Percentiles rank a stretch among this genome's conserved stretches.
Conservation (phyloP, 108 stramenopile genomes). For the Pseudonitzschia multistriata region DNA sequence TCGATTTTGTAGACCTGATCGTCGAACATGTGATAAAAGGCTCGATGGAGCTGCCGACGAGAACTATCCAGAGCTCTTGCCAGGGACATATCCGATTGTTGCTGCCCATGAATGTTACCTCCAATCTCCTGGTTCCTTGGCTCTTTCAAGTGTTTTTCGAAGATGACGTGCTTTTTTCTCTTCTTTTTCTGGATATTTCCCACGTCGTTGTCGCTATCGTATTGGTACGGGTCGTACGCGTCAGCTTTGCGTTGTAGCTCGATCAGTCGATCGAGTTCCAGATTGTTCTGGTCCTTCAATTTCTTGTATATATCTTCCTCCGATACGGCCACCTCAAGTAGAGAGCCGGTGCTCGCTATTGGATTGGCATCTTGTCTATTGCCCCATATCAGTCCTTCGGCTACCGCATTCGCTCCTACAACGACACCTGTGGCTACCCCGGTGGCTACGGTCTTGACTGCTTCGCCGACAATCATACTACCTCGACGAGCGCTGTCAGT, state of each 20-base stretch:
- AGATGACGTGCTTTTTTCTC: conserved; percentile 21
- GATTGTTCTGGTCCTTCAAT: conserved; percentile 22
- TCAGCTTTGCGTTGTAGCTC: conserved; percentile 23
- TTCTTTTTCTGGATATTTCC: conserved; percentile 26
- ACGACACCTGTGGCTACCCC: neutral
- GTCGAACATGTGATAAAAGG: conserved; percentile 43
- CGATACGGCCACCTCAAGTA: conserved; percentile 21
- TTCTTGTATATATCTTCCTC: conserved; percentile 23
- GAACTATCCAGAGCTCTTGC: conserved; percentile 20
- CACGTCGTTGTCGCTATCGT: conserved; percentile 47
- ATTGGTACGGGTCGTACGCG: conserved; percentile 21
- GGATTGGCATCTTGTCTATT: neutral
- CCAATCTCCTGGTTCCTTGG: conserved; percentile 33
- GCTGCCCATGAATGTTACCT: neutral
- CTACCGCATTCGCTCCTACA: neutral
- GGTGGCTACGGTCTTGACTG: neutral
- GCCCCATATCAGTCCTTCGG: neutral
- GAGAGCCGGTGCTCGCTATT: neutral
- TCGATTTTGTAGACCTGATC: conserved; percentile 43
- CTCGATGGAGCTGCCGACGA: conserved; percentile 34
- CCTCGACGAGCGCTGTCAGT: neutral
- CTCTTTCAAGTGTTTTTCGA: conserved; percentile 32
- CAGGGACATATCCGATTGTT: conserved; percentile 10
- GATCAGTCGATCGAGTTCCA: conserved; percentile 24
- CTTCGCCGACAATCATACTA: neutral